These are phyloP conservation scores for Pontederia crassipes DNA, from an alignment of 176 grass and related monocot genomes.

Conservation along the genomic window DNA sequence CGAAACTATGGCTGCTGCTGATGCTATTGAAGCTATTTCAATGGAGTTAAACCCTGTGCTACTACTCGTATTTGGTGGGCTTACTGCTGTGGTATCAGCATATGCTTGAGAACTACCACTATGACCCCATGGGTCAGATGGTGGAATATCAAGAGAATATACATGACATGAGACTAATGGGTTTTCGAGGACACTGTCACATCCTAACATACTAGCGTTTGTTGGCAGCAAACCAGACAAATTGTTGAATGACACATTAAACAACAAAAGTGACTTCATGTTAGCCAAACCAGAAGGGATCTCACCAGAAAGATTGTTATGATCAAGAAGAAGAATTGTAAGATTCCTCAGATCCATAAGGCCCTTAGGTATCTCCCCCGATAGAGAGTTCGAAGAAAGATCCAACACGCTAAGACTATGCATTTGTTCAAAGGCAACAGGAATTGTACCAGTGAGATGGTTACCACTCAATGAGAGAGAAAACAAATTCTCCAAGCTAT, in stretches of 20 bases:
- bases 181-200: constrained; percentile 12
- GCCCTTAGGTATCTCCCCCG: neutral
- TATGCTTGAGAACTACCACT: constrained; percentile 12
- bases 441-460: constrained; percentile 3
- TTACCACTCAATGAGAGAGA: constrained; percentile 4
- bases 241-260: constrained; percentile 20
- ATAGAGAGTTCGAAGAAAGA: constrained; percentile 11
- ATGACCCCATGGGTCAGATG: constrained; percentile 15
- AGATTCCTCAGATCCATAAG: constrained; percentile 6
- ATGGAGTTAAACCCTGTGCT: constrained; percentile 62
- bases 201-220: neutral
- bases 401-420: constrained; percentile 4
- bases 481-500: neutral
- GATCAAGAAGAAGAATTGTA: constrained; percentile 9
- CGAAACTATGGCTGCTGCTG: constrained; percentile 82
- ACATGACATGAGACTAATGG: constrained; percentile 8
- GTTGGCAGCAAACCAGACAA: constrained; percentile 8
- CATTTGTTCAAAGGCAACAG: neutral
- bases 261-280: neutral
- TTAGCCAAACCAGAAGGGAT: constrained; percentile 10
- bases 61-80: constrained; percentile 11
- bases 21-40: constrained; percentile 90
- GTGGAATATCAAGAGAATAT: constrained; percentile 22
- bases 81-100: constrained; percentile 25
- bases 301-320: constrained; percentile 11